Conservation (phyloP, 306 rosid genomes). For the Cicer cuneatum region DNA sequence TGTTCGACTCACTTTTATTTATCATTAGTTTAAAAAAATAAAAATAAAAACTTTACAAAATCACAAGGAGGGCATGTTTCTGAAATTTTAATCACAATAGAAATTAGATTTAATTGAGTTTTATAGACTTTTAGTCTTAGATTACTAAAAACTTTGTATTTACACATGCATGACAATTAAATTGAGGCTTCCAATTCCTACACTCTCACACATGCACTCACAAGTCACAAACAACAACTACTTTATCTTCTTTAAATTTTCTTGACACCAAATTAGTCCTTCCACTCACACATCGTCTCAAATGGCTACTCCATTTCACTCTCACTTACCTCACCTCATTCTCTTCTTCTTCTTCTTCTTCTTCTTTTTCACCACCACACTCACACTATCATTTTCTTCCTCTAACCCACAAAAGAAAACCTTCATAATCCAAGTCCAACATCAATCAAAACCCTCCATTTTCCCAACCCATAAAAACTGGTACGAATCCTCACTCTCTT, state of each 20-base stretch:
- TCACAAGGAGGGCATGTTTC: too few relatives aligned
- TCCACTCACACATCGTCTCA: not conserved
- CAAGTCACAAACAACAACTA: not conserved
- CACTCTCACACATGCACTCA: not conserved
- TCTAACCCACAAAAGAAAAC: slow-evolving; percentile 42
- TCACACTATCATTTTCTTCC: slow-evolving; percentile 26
- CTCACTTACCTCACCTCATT: slow-evolving; percentile 17
- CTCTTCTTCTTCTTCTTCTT: not conserved
- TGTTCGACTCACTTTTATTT: too few relatives aligned
- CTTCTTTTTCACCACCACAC: slow-evolving; percentile 9
- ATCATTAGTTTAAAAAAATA: too few relatives aligned
- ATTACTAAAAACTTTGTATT: too few relatives aligned
- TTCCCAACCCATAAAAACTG: slow-evolving; percentile 79
- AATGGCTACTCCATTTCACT: slow-evolving; percentile 50
- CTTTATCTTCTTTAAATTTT: slow-evolving; percentile 46
- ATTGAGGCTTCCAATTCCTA: not conserved
- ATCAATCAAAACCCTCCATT: slow-evolving; percentile 71
- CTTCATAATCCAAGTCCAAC: slow-evolving; percentile 75
- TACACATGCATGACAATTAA: too few relatives aligned
- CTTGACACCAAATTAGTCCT: not conserved
- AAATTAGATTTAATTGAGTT: too few relatives aligned
- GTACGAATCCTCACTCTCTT: slow-evolving; percentile 75
- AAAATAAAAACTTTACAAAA: too few relatives aligned
- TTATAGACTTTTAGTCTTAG: too few relatives aligned
- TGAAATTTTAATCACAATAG: too few relatives aligned